Evolutionary conservation across 1,284 basidiomycete genomes (phyloP).

Genomic region (Trametes polyzona): DNA sequence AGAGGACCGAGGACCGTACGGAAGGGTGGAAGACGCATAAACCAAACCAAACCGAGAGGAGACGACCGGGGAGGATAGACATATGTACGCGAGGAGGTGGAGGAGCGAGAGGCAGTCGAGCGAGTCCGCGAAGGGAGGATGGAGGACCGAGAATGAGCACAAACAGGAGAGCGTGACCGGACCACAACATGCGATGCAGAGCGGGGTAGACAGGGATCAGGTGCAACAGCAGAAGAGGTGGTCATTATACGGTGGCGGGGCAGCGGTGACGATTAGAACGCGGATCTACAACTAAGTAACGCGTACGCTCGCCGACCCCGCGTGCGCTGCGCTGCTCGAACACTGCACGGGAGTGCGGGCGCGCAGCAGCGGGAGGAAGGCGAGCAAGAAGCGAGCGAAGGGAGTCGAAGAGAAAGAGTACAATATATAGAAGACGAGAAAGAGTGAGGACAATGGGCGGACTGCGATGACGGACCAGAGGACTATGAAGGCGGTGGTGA

Average conservation of each 20-base stretch:
- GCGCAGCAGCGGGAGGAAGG: neutral
- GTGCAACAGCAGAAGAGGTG: neutral
- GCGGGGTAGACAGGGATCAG: neutral
- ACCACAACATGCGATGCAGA: constrained; percentile 3
- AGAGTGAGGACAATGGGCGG: neutral
- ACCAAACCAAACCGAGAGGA: too few species aligned
- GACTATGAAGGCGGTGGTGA: neutral
- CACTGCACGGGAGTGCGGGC: neutral
- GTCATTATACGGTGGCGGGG: constrained; percentile 1
- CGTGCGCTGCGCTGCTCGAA: too few species aligned
- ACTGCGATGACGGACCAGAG: neutral
- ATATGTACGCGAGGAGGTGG: neutral
- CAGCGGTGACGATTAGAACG: constrained; percentile 9
- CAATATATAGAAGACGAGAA: constrained; percentile 7
- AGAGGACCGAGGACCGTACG: too few species aligned
- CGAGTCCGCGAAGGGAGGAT: too few species aligned
- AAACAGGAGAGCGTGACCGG: neutral
- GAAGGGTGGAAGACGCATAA: too few species aligned
- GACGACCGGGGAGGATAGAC: too few species aligned
- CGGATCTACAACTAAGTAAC: constrained; percentile 11
- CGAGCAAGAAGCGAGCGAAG: neutral
- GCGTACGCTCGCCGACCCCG: neutral
- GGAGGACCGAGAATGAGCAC: neutral
- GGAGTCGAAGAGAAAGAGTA: neutral
- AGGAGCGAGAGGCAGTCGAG: too few species aligned